Conservation (phyloP, 2,329 filamentous ascomycete species). For the Paraconiothyrium sp. region DNA sequence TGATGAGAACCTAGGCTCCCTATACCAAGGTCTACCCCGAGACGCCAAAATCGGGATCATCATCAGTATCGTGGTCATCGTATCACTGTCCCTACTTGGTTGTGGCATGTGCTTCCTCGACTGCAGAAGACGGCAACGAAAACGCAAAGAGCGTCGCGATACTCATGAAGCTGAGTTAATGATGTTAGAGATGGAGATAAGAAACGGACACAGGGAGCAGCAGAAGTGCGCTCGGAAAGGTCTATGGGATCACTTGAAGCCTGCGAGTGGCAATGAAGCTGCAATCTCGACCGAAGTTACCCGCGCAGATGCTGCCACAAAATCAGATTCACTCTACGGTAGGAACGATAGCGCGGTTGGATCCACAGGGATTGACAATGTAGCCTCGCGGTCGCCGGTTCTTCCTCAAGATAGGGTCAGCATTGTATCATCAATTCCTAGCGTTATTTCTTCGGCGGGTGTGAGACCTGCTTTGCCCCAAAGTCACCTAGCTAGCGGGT, state of each 20-base stretch:
- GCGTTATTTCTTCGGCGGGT: constrained; percentile 9
- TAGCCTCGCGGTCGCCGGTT: constrained; percentile 14
- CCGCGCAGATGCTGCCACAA: background rate
- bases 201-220: constrained; percentile 13
- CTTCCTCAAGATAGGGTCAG: constrained; percentile 21
- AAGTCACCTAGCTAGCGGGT: constrained; percentile 13
- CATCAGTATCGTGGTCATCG: constrained; percentile 23
- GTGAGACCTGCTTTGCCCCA: constrained; percentile 15
- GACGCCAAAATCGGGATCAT: constrained; percentile 28
- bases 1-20: background rate
- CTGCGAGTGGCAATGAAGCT: background rate
- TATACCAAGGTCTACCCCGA: constrained; percentile 14
- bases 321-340: background rate
- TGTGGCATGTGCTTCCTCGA: constrained; percentile 22
- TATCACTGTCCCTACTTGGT: constrained; percentile 22
- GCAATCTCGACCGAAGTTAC: background rate
- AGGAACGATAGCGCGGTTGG: constrained; percentile 3
- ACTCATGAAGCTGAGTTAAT: constrained; percentile 13
- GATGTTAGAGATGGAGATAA: constrained; percentile 22
- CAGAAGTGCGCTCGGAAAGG: constrained; percentile 8
- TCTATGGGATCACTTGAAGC: constrained; percentile 24
- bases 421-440: constrained; percentile 17
- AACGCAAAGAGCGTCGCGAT: constrained; percentile 10
- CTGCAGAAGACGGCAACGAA: constrained; percentile 16
- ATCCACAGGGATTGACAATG: background rate